Base-by-base conservation (phyloP, 169 alveolate species). In the Babesia ovis region DNA sequence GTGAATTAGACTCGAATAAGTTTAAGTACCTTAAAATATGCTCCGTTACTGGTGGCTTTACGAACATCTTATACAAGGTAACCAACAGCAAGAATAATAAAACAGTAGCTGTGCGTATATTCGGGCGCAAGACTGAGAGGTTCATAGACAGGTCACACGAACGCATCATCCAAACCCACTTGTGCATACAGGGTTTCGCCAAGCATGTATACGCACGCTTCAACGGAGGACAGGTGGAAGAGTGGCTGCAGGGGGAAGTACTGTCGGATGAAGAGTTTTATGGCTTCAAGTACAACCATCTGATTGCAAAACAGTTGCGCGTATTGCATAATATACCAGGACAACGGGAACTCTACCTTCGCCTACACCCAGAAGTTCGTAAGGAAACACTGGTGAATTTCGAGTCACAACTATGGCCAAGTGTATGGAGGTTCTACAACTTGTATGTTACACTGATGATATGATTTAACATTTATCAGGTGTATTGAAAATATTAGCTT, bases 211-310 rank as follows among this genome's bases (percentile, higher is more conserved):
- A 85, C 48, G 89, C 84, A 0, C 79, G 69, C 66, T 85, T 89
- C 69, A 46, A 81, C 55, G 89, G 89, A 1, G 86, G 93, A 0
- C 89, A 71, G 70, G 84, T 89, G 25, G 93, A 89, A 83, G 92
- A 89, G 58, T 89, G 88, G 86, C 68, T 85, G 58, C 89, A 80
- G 20, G 93, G 93, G 0, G 57, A 77, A 39, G 84, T 77, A 6
- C 25, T 89, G 8, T 61, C 92, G n/a, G 69, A 62, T 23, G 90
- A 81, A 23, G 91, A 89, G 23, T 64, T 89, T 45, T 55, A 69
- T 39, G 54, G 75, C 61, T 58, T 46, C 27, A 81, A 32, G 3
- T 84, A 66, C 51, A 83, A 54, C 61, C 74, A 75, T 31, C 46
- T 59, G 46, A 89, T 89, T 67, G 91, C 93, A 12, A 46, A 62